Evolutionary conservation across 164 flowering plant genomes (phyloP).

Genomic region (Vitis cinerea): DNA sequence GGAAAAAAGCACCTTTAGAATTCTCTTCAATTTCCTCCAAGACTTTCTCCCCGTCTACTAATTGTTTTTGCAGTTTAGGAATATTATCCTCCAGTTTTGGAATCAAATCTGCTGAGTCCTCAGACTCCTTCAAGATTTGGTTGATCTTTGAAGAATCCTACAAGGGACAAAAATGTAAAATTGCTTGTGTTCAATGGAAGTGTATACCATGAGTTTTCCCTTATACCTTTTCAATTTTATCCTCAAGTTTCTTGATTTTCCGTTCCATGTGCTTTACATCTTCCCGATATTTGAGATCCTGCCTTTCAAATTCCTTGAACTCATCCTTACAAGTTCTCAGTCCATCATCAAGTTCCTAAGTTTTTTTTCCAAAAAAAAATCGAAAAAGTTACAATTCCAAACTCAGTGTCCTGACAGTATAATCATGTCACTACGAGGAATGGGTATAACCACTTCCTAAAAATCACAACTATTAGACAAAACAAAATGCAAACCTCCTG

Average conservation of each 20-base stretch:
- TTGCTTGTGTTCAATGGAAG: background rate
- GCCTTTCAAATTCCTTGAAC: slow-evolving; percentile 95
- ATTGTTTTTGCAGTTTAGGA: slow-evolving; percentile 57
- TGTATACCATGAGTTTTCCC: slow-evolving; percentile 5
- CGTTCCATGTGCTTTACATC: slow-evolving; percentile 85
- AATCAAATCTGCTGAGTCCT: slow-evolving; percentile 55
- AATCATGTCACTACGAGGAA: slow-evolving; percentile 4
- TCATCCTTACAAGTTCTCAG: slow-evolving; percentile 68
- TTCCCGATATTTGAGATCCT: slow-evolving; percentile 82
- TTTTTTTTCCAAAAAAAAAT: background rate
- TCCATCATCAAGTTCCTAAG: slow-evolving; percentile 66
- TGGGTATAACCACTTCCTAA: background rate
- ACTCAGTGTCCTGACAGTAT: background rate
- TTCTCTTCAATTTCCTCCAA: slow-evolving; percentile 77
- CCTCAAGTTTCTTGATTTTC: slow-evolving; percentile 81
- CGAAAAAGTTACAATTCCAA: background rate
- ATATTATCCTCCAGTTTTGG: slow-evolving; percentile 78
- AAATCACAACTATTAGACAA: background rate
- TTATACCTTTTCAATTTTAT: slow-evolving; percentile 72
- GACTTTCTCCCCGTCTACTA: slow-evolving; percentile 64
- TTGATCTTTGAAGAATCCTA: slow-evolving; percentile 77
- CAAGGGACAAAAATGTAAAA: slow-evolving; percentile 15
- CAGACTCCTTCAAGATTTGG: slow-evolving; percentile 52
- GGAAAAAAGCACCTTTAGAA: slow-evolving; percentile 59
- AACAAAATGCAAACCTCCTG: slow-evolving; percentile 61